Evolutionary conservation across 495 filamentous ascomycete species (phyloP), one percentile per base, ranked within the genome.

Genomic region (Aspergillus indologenus): DNA sequence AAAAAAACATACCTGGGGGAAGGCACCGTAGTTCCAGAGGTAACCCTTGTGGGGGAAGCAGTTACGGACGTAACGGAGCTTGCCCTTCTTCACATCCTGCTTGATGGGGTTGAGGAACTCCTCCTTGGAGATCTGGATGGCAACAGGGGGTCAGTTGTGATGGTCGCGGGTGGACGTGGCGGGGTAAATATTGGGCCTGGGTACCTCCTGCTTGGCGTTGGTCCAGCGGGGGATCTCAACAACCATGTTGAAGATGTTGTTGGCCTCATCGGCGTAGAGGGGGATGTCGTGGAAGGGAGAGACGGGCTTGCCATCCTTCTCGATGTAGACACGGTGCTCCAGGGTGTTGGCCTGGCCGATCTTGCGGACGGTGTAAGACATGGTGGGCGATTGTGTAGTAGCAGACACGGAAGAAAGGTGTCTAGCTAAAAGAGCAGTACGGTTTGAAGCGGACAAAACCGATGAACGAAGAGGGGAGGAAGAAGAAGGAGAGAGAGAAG

Each of bases 41-140:
- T 98, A 99, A 54, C 94, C 94, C 85, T 98, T 96, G 86, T 99
- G 95, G 63, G 94, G 94, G 85, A 99, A 99, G 86, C 94, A 98
- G 87, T 99, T 99, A 77, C 94, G 91, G 75, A 99, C 95, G 74
- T 86, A 99, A 65, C 94, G 90, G 60, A 98, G 76, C 71, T 81
- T 79, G 66, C 75, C 79, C 73, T 80, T 79, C 70, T 82, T 80
- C 58, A 69, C 73, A 61, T 79, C 76, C 70, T 80, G 92, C 85
- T 96, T 96, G 78, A 97, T 96, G 73, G 92, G 92, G 82, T 96
- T 96, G 67, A 96, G 88, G 73, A 88, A 84, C 75, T 97, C 92
- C 67, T 98, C 93, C 81, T 96, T 62, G 80, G 88, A 94, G 80
- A 96, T 96, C 90, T 95, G 71, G 53, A 59, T 24, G 29, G 23